phyloP scores from a whole-genome alignment of 169 alveolate genomes.

The Blepharisma undulans region DNA sequence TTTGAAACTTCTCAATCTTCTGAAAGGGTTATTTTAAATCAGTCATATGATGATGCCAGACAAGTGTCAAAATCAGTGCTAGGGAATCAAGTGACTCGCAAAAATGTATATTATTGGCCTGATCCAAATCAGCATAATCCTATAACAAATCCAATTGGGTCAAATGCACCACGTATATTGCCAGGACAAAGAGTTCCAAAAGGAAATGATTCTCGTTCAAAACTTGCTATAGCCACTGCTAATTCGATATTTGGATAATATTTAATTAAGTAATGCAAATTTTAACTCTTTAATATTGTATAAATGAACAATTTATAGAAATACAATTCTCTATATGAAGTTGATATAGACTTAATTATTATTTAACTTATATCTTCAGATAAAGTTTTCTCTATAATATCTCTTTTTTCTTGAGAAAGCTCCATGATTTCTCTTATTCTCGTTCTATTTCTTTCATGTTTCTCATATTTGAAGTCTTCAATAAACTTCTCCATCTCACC shows the following conservation, averaged over 20 bases:
- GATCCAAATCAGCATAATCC: slow-evolving; percentile 29
- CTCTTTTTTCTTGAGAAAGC: background rate
- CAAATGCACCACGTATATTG: background rate
- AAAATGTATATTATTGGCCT: background rate
- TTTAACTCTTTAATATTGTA: no score
- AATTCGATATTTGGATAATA: background rate
- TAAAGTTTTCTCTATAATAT: background rate
- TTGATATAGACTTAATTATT: no score
- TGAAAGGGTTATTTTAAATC: background rate
- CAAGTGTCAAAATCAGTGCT: background rate
- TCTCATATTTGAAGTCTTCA: slow-evolving; percentile 41
- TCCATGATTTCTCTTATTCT: slow-evolving; percentile 57
- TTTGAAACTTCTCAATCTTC: background rate
- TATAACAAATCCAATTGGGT: slow-evolving; percentile 37
- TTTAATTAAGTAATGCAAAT: background rate
- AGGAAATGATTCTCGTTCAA: background rate
- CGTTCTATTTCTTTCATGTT: slow-evolving; percentile 62
- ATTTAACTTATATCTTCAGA: no score
- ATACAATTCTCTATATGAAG: no score
- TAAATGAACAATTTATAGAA: no score
- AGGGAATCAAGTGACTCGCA: background rate
- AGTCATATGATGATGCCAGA: background rate
- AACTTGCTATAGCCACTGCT: background rate
- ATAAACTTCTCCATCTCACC: slow-evolving; percentile 46
- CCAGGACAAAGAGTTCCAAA: slow-evolving; percentile 22